Base-by-base conservation (phyloP, 202 grass and related monocot species). In the Setaria viridis region DNA sequence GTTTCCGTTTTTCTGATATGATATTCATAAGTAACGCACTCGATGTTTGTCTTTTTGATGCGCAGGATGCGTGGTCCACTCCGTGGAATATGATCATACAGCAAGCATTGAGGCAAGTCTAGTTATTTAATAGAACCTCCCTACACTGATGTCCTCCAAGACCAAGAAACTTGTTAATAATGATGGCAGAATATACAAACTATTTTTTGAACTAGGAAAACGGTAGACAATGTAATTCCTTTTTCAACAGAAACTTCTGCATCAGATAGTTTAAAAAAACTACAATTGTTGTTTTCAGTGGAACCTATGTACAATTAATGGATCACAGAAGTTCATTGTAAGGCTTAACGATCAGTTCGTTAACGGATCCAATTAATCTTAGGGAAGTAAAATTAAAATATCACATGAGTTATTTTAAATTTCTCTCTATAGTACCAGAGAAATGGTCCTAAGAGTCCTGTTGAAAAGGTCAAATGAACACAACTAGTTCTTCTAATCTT, bases 61-160 rank as follows among this genome's bases (percentile, higher is more conserved):
- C 29, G 35, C 35, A 84, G 81, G 81, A n/a, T 84, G 70, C 25
- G 25, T 66, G 45, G 81, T 62, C 12, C 46, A 77, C n/a, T 84
- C 82, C 3, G 32, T 84, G 5, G 70, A 75, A 67, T 84, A 84
- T 67, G 82, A 84, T 77, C 60, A 84, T 84, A 76, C 82, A 15
- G 72, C 82, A 4, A 84, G 72, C 25, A 57, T 84, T 33, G 82
- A 84, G 82, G 82, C 62, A 67, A 77, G 58, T 50, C 9, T 17
- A 8, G 39, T 12, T 63, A 37, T 37, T 37, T 37, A 37, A 37
- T 37, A 37, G 35, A 4, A 37, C 35, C 49, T 62, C 50, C 29
- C 29, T 5, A 33, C 12, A 63, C 30, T 33, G 29, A 55, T 63
- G 29, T 63, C 60, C 7, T 63, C n/a, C 2, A 11, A 29, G 21